These are phyloP conservation scores for Limtongia smithiae DNA, from an alignment of 805 yeast species.

Conservation along the genomic window DNA sequence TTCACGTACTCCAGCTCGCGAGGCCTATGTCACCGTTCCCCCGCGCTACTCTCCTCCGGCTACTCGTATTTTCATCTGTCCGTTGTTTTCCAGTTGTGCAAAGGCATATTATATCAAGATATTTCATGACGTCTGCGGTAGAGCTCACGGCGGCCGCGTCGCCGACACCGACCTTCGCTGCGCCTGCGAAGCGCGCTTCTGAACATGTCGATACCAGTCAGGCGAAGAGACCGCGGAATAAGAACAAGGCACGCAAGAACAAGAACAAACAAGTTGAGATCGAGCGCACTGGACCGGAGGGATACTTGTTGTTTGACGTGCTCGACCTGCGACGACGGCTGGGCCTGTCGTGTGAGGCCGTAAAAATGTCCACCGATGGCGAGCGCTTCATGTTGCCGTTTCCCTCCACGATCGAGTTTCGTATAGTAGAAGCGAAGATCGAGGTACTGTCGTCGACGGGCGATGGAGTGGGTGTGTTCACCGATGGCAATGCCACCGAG, in stretches of 20 bases:
- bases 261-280: constrained; percentile 49
- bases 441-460: constrained; percentile 69
- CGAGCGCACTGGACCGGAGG: constrained; percentile 77
- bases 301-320: constrained; percentile 74
- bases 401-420: constrained; percentile 44
- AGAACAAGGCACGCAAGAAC: constrained; percentile 42
- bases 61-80: too few species aligned
- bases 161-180: too few species aligned
- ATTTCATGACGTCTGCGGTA: too few species aligned
- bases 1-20: too few species aligned
- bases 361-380: constrained; percentile 36
- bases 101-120: too few species aligned
- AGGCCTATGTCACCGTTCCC: too few species aligned
- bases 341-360: constrained; percentile 51
- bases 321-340: constrained; percentile 49
- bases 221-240: too few species aligned
- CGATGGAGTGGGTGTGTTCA: constrained; percentile 74
- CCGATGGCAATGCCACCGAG: constrained; percentile 50
- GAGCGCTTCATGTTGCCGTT: constrained; percentile 55
- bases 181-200: too few species aligned
- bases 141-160: too few species aligned
- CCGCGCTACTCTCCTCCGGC: too few species aligned
- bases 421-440: constrained; percentile 60
- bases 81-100: too few species aligned
- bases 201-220: too few species aligned